These are phyloP conservation scores for Tetracladium setigerum DNA, from an alignment of 495 filamentous ascomycete genomes.

Conservation along the genomic window DNA sequence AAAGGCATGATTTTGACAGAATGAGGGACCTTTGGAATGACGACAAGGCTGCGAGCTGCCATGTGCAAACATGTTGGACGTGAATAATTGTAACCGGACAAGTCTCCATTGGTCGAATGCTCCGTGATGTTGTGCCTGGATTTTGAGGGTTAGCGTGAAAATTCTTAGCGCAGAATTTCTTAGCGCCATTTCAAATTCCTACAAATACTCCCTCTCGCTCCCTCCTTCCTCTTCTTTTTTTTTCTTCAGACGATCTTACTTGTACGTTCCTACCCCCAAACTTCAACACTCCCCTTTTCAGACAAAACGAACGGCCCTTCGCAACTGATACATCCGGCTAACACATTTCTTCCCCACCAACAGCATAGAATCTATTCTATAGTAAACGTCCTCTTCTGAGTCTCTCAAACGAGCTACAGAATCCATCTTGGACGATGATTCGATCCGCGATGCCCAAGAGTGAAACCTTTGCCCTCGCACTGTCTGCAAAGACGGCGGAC, in stretches of 20 bases:
- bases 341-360: neutral
- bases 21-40: neutral
- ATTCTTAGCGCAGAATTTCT: too few relatives aligned
- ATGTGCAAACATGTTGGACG: too few relatives aligned
- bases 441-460: slow-evolving; percentile 64
- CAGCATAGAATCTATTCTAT: slow-evolving; percentile 43
- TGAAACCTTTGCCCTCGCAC: slow-evolving; percentile 57
- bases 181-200: too few relatives aligned
- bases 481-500: slow-evolving; percentile 33
- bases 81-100: too few relatives aligned
- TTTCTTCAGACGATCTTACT: slow-evolving; percentile 26
- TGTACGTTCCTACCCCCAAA: slow-evolving; percentile 9
- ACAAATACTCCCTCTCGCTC: neutral
- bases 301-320: too few relatives aligned
- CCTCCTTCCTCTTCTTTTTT: slow-evolving; percentile 14
- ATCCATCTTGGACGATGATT: slow-evolving; percentile 69
- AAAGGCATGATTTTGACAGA: neutral
- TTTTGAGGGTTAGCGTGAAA: too few relatives aligned
- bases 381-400: slow-evolving; percentile 44
- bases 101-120: too few relatives aligned
- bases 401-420: slow-evolving; percentile 56
- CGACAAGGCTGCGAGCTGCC: too few relatives aligned
- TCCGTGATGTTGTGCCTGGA: too few relatives aligned
- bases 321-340: slow-evolving; percentile 3
- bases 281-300: slow-evolving; percentile 1